Percentiles rank a stretch among this genome's conserved stretches.
Evolutionary conservation across 2,329 filamentous ascomycete species (phyloP).

Genomic region (Xylariomycetidae sp.): DNA sequence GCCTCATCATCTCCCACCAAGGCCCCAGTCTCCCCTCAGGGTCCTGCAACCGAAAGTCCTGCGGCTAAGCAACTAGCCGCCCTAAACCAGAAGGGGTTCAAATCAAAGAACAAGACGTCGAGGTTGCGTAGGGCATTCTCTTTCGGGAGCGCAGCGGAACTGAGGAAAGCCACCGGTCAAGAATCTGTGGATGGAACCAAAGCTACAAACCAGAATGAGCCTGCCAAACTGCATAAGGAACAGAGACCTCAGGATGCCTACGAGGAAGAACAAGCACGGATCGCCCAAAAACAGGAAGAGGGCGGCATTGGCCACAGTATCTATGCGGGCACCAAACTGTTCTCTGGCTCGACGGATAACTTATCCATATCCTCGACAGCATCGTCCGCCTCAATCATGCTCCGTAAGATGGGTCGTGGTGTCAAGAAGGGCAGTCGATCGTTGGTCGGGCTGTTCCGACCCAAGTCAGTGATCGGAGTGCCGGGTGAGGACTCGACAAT

Average conservation of each 20-base stretch:
- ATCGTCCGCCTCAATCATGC: slow-evolving; percentile 87
- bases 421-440: slow-evolving; percentile 92
- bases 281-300: slow-evolving; percentile 88
- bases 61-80: slow-evolving; percentile 82
- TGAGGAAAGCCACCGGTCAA: slow-evolving; percentile 68
- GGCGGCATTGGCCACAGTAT: slow-evolving; percentile 89
- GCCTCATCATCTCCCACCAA: slow-evolving; percentile 25
- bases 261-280: slow-evolving; percentile 85
- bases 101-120: slow-evolving; percentile 79
- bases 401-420: slow-evolving; percentile 98
- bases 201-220: slow-evolving; percentile 30
- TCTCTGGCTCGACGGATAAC: slow-evolving; percentile 90
- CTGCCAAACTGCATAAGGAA: slow-evolving; percentile 61
- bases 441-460: slow-evolving; percentile 88
- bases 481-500: slow-evolving; percentile 64
- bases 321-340: slow-evolving; percentile 81
- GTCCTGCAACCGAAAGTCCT: slow-evolving; percentile 51
- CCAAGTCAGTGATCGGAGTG: slow-evolving; percentile 83
- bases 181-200: slow-evolving; percentile 40
- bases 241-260: slow-evolving; percentile 59
- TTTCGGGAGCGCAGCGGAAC: slow-evolving; percentile 90
- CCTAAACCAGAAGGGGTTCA: slow-evolving; percentile 76
- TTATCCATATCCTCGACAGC: slow-evolving; percentile 86
- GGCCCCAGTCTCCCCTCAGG: slow-evolving; percentile 23
- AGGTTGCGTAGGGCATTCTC: slow-evolving; percentile 88